Evolutionary conservation across 108 stramenopile species (phyloP).

Genomic region (Skeletonema grethae): DNA sequence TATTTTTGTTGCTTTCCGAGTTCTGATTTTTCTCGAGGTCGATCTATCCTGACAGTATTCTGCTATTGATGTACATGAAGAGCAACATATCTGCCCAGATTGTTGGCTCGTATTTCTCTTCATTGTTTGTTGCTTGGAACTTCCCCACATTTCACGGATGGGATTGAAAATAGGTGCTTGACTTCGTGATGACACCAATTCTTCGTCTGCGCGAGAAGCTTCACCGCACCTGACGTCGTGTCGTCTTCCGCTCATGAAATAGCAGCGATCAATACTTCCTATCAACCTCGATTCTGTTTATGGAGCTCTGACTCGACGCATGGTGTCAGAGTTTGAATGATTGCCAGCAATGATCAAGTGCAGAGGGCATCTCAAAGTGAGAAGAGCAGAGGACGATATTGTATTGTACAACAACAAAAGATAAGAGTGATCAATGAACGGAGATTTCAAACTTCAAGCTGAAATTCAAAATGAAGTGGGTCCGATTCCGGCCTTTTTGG

Average conservation of each 20-base stretch:
- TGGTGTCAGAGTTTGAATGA: no score
- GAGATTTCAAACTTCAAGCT: no score
- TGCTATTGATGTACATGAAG: not conserved
- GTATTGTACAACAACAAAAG: no score
- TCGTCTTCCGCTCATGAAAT: not conserved
- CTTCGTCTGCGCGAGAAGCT: not conserved
- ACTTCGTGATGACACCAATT: not conserved
- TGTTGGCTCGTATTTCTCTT: not conserved
- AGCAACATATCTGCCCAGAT: not conserved
- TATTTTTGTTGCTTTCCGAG: slow-evolving; percentile 5
- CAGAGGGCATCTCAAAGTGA: no score
- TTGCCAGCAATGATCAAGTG: no score
- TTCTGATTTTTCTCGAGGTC: not conserved
- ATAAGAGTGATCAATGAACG: no score
- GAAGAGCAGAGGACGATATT: no score
- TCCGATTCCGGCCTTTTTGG: no score
- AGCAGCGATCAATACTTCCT: no score
- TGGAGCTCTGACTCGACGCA: no score
- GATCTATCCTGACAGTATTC: not conserved
- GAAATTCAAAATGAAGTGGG: no score
- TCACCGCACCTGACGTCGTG: not conserved
- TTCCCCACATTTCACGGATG: not conserved
- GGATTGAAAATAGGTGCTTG: not conserved
- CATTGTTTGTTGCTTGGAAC: not conserved
- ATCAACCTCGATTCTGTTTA: not conserved